Evolutionary conservation across 2,329 filamentous ascomycete genomes (phyloP).

Genomic region (Clarireedia paspali): DNA sequence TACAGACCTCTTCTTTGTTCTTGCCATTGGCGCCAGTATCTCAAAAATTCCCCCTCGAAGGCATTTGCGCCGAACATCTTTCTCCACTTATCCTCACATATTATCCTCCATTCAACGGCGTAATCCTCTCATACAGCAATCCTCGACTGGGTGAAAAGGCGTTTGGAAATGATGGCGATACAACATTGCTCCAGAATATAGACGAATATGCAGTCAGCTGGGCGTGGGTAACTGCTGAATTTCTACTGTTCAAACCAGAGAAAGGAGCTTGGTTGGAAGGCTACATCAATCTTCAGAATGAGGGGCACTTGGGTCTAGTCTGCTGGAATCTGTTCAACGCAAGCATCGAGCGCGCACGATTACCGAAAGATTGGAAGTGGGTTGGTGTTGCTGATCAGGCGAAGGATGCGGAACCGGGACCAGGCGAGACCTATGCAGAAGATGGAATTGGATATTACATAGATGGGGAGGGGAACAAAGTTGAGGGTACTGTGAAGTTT

Average conservation of each 20-base stretch:
- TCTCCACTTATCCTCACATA: conserved; percentile 70
- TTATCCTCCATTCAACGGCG: conserved; percentile 62
- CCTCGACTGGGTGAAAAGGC: conserved; percentile 56
- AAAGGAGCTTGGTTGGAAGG: conserved; percentile 71
- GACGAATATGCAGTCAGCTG: conserved; percentile 84
- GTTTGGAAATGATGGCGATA: conserved; percentile 41
- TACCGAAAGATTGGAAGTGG: conserved; percentile 79
- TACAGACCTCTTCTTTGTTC: conserved; percentile 74
- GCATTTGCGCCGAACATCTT: conserved; percentile 65
- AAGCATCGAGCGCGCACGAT: conserved; percentile 66
- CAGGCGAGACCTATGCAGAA: conserved; percentile 38
- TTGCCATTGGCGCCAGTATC: conserved; percentile 65
- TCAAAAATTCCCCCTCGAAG: conserved; percentile 62
- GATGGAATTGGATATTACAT: conserved; percentile 66
- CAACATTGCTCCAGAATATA: conserved; percentile 43
- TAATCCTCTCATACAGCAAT: conserved; percentile 68
- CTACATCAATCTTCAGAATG: conserved; percentile 76
- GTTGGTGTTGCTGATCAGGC: conserved; percentile 41
- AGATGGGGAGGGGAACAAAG: conserved; percentile 59
- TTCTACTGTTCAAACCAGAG: conserved; percentile 73
- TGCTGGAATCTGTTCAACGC: conserved; percentile 92
- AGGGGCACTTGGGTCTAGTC: conserved; percentile 80
- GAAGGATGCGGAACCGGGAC: conserved; percentile 29
- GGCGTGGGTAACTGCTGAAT: conserved; percentile 81
- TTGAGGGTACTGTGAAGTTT: conserved; percentile 67